Conservation (phyloP, 768 basidiomycete genomes). For the Leccinum boreale region DNA sequence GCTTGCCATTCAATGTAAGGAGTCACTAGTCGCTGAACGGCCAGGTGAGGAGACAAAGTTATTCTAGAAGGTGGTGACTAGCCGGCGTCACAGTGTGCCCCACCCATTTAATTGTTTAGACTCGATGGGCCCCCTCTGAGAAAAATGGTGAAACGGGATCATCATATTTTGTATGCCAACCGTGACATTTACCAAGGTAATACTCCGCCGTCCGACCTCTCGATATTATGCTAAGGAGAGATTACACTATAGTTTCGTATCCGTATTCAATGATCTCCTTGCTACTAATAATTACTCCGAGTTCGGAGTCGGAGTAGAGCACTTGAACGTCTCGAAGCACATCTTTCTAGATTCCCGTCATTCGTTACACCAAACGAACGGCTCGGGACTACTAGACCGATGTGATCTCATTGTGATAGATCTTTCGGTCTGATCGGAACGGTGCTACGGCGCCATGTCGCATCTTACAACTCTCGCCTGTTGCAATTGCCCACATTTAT, state of each 20-base stretch:
- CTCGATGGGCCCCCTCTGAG: background rate
- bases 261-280: background rate
- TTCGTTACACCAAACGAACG: background rate
- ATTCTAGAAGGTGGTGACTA: background rate
- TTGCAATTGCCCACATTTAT: background rate
- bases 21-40: background rate
- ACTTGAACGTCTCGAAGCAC: background rate
- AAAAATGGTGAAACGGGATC: background rate
- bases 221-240: no score
- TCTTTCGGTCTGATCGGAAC: constrained; percentile 2
- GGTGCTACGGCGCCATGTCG: background rate
- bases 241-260: no score
- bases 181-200: no score
- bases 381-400: background rate
- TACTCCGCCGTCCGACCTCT: no score
- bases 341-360: background rate
- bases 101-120: background rate
- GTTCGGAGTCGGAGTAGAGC: background rate
- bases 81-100: background rate
- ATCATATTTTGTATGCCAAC: background rate
- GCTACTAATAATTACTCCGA: background rate
- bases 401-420: constrained; percentile 3
- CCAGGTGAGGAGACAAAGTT: background rate
- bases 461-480: background rate
- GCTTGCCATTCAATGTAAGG: background rate